Percentiles rank a stretch among this genome's conserved stretches.
Conservation (phyloP, 371 early-diverging fungal genomes). For the Mucor mucedo region DNA sequence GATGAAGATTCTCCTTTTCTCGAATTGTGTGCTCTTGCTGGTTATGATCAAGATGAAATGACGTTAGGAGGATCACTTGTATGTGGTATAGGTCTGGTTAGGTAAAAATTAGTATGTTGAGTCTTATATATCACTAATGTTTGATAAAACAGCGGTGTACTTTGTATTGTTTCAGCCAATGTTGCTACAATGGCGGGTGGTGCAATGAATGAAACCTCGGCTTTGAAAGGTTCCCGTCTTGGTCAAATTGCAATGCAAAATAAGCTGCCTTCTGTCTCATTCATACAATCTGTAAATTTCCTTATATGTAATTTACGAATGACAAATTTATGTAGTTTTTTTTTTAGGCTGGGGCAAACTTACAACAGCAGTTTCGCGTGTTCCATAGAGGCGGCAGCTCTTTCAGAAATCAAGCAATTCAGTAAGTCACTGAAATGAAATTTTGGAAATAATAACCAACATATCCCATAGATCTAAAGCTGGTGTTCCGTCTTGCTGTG, state of each 20-base stretch:
- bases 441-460: not conserved
- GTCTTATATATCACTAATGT: not conserved
- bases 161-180: conserved; percentile 69
- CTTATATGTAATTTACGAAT: not conserved
- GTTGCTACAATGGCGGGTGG: conserved; percentile 76
- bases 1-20: conserved; percentile 80
- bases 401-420: conserved; percentile 68
- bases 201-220: conserved; percentile 68
- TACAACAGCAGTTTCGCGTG: conserved; percentile 74
- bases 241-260: conserved; percentile 67
- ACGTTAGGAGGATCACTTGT: conserved; percentile 74
- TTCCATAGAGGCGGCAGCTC: conserved; percentile 77
- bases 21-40: conserved; percentile 73
- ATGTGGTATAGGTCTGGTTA: conserved; percentile 73
- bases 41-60: conserved; percentile 74
- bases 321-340: not conserved
- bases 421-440: conserved; percentile 33
- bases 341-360: conserved; percentile 75
- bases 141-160: conserved; percentile 56
- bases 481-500: conserved; percentile 69
- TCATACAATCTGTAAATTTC: conserved; percentile 62
- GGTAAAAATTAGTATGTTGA: conserved; percentile 38
- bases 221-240: conserved; percentile 59
- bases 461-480: conserved; percentile 63
- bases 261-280: conserved; percentile 62